Base-by-base conservation (phyloP, 2,329 filamentous ascomycete genomes). In the Colletotrichum sp. region DNA sequence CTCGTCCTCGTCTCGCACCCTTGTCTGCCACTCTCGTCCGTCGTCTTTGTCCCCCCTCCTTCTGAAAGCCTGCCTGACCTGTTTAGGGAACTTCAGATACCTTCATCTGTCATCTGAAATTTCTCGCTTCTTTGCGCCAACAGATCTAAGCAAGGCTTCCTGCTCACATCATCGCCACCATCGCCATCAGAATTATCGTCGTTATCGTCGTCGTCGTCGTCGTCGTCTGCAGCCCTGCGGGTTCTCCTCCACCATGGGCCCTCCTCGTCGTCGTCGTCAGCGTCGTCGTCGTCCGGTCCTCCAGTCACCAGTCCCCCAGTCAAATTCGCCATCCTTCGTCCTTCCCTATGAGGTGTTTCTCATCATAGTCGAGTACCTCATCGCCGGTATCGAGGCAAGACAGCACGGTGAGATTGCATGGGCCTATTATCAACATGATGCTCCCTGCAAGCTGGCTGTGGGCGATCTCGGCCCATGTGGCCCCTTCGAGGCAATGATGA, bases 401-500 rank as follows among this genome's bases (percentile, higher is more conserved):
- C 44, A 52, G n/a, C 0, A 1, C 12, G 44, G 44, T 6, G 11
- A 22, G 44, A 52, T 52, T 1, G 44, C 12, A 22, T 52, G 9
- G n/a, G 7, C 0, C 11, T 11, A 52, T 52, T 22, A 22, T 13
- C n/a, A n/a, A 5, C 44, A 22, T 8, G n/a, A 52, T 7, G 0
- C 13, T 3, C n/a, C n/a, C 0, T 52, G 44, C 44, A 52, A 52
- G 44, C 3, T 52, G 13, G n/a, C 4, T 13, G 44, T 49, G 6
- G 6, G 19, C n/a, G 44, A 4, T n/a, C 7, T n/a, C 19, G 3
- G 6, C 9, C 5, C 1, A 4, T 9, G 6, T 9, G 39, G 9
- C 9, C 9, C 19, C 19, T 49, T 49, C n/a, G n/a, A n/a, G n/a
- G n/a, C n/a, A n/a, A 25, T 25, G 25, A 25, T 25, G 25, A 25